A percentile compares a stretch with the other conserved stretches of the same genome.
These are phyloP conservation scores for Dipodascopsis tothii DNA, from an alignment of 805 yeast genomes.

Conservation along the genomic window DNA sequence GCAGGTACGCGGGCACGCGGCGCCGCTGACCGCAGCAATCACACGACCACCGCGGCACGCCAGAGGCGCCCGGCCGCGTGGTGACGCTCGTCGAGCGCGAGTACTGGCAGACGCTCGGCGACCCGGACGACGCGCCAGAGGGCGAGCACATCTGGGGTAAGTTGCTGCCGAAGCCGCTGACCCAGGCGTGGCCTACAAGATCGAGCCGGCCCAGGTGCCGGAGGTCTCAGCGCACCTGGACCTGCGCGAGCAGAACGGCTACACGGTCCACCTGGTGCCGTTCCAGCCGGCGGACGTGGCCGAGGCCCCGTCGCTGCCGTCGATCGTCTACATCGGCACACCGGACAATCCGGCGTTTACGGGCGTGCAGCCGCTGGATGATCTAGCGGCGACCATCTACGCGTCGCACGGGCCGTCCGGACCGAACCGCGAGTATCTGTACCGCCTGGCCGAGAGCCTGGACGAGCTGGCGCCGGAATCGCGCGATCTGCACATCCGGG, in stretches of 20 bases:
- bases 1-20: constrained; percentile 46
- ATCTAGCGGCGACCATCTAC: constrained; percentile 56
- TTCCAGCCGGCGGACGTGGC: constrained; percentile 42
- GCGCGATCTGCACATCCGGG: constrained; percentile 40
- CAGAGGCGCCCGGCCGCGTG: constrained; percentile 80
- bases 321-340: constrained; percentile 77
- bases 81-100: constrained; percentile 65
- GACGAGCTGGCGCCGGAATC: constrained; percentile 34
- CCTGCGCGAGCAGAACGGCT: constrained; percentile 83
- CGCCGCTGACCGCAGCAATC: constrained; percentile 34
- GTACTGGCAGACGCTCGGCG: constrained; percentile 41
- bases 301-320: constrained; percentile 16
- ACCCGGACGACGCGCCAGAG: constrained; percentile 34
- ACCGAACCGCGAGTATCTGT: constrained; percentile 62
- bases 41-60: constrained; percentile 84
- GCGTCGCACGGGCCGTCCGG: constrained; percentile 73
- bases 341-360: constrained; percentile 71
- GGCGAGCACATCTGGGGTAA: constrained; percentile 27
- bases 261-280: constrained; percentile 58
- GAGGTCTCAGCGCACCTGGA: constrained; percentile 66
- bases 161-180: constrained; percentile 35
- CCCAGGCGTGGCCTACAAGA: constrained; percentile 79
- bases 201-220: constrained; percentile 54
- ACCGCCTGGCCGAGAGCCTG: constrained; percentile 46
- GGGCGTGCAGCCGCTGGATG: constrained; percentile 61